A percentile compares a stretch with the other conserved stretches of the same genome.
phyloP scores from a whole-genome alignment of 345 rosid species.

The Acer saccharum region DNA sequence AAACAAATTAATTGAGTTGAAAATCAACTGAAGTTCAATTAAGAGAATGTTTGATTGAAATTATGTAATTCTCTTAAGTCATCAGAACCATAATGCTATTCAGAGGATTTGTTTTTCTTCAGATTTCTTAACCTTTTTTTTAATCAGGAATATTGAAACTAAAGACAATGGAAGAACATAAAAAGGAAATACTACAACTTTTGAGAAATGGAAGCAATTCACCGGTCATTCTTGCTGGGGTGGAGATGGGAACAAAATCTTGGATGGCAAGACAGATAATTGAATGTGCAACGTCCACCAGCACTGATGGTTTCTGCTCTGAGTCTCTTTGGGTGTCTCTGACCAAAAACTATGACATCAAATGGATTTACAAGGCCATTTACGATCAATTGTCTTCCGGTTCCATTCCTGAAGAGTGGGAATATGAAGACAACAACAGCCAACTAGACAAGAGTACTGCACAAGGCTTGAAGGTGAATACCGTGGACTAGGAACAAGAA shows the following conservation, averaged over 20 bases:
- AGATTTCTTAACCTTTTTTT: not conserved
- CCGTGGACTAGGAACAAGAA: conserved; percentile 18
- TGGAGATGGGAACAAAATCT: conserved; percentile 48
- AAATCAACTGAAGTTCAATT: too few relatives aligned
- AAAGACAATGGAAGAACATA: not conserved
- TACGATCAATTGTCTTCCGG: conserved; percentile 37
- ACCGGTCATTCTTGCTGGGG: conserved; percentile 31
- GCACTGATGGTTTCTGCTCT: not conserved
- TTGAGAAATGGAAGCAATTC: not conserved
- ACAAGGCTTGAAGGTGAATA: not conserved
- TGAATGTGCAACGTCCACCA: conserved; percentile 5
- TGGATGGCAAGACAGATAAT: conserved; percentile 31
- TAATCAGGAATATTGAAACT: not conserved
- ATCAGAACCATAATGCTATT: not conserved
- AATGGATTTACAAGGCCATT: conserved; percentile 37
- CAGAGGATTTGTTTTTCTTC: not conserved
- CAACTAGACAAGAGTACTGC: not conserved
- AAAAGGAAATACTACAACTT: not conserved
- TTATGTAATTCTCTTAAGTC: too few relatives aligned
- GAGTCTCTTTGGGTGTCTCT: conserved; percentile 38
- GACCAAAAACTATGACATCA: conserved; percentile 10
- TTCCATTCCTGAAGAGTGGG: conserved; percentile 34
- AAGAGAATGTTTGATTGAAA: too few relatives aligned
- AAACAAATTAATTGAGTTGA: too few relatives aligned
- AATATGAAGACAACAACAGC: conserved; percentile 24